Evolutionary conservation across 2,329 filamentous ascomycete genomes (phyloP), one percentile per base, ranked within the genome.

Genomic region (Phoma sp.): DNA sequence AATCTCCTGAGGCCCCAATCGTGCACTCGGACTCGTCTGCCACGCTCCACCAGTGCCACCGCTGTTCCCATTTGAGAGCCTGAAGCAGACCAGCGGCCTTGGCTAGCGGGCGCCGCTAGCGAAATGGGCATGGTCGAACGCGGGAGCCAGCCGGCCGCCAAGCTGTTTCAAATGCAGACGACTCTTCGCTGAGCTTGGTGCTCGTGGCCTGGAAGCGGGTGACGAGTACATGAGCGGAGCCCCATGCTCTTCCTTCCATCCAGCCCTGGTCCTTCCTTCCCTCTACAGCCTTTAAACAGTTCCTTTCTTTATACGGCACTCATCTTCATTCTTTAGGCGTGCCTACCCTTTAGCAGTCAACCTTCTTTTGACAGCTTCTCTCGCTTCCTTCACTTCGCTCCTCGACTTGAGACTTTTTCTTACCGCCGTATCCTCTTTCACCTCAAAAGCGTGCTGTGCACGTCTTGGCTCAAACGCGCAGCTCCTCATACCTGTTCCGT

Each of bases 151-250:
- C 62, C 60, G 55, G 54, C 27, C 35, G 69, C 70, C 69, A 71
- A 72, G 70, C 48, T 53, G 71, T 74, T 74, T 74, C 71, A 73
- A 61, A 70, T 68, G 64, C 67, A 46, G 45, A 59, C 56, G 59
- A 57, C 55, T 62, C 67, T 64, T 65, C 60, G 65, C 58, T 62
- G 61, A 69, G 68, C 69, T 68, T 74, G 70, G 66, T 69, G 58
- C 51, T 64, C 56, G 60, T 65, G 57, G 60, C 53, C 60, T 61
- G 38, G 52, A 59, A 41, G 51, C 45, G 33, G 61, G 67, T 59
- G 55, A 58, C 61, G 63, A 68, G 58, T 71, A 71, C 68, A 68
- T 69, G 58, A 69, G 51, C 59, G 59, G 38, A 56, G 54, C 50
- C 50, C 55, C 57, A 66, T 59, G 59, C 55, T 47, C 42, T 43